A percentile compares a stretch with the other conserved stretches of the same genome.
Conservation (phyloP, 495 filamentous ascomycete genomes). For the Penicillium egyptiacum region DNA sequence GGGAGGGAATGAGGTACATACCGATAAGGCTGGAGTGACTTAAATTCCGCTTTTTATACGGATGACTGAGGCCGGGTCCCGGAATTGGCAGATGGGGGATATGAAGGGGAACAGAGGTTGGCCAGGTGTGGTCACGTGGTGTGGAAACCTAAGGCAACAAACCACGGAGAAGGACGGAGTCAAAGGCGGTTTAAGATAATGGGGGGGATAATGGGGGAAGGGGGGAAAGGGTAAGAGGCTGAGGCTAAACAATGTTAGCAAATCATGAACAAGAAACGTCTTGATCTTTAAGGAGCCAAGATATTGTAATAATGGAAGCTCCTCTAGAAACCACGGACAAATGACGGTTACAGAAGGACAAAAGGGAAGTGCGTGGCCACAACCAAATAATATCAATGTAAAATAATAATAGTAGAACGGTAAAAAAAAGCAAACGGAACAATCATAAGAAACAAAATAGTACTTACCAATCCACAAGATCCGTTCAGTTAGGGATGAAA, state of each 20-base stretch:
- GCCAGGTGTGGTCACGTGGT: constrained; percentile 41
- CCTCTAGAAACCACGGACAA: constrained; percentile 23
- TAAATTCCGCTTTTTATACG: constrained; percentile 49
- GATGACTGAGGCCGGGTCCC: constrained; percentile 43
- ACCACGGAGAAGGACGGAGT: constrained; percentile 6
- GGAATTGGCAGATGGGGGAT: constrained; percentile 41
- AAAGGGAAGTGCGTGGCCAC: constrained; percentile 43
- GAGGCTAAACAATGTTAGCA: constrained; percentile 23
- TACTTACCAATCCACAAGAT: constrained; percentile 15
- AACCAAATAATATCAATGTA: constrained; percentile 16
- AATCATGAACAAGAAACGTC: constrained; percentile 15
- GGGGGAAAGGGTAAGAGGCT: constrained; percentile 10
- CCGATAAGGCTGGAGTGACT: constrained; percentile 50
- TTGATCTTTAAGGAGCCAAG: constrained; percentile 19
- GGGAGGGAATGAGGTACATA: constrained; percentile 39
- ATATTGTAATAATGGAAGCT: constrained; percentile 21
- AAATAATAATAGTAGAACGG: background rate
- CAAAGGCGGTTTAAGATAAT: constrained; percentile 1
- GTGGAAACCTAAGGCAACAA: constrained; percentile 31
- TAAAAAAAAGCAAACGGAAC: constrained; percentile 19
- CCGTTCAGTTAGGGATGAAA: constrained; percentile 18
- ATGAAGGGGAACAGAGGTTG: constrained; percentile 34
- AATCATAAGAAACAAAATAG: constrained; percentile 4
- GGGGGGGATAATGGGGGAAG: constrained; percentile 1
- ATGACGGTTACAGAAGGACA: constrained; percentile 20